A percentile compares a stretch with the other conserved stretches of the same genome.
Evolutionary conservation across 306 rosid genomes (phyloP).

Genomic region (Echinosophora koreensis): DNA sequence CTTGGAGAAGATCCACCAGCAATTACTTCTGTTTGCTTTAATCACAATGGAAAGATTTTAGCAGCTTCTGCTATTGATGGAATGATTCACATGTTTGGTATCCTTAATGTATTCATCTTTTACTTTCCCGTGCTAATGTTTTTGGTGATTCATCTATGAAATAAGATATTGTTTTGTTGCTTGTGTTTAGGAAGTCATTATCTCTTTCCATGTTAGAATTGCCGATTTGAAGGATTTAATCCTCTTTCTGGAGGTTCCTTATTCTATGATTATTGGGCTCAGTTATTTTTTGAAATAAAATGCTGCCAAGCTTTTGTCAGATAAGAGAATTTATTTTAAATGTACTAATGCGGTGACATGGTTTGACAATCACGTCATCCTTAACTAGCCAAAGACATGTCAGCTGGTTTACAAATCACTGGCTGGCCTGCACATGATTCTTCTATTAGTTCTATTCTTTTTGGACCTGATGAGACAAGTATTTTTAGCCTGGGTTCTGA

Average conservation of each 20-base stretch:
- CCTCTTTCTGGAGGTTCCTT: slow-evolving; percentile 35
- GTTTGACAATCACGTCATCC: slow-evolving; percentile 46
- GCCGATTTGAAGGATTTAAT: slow-evolving; percentile 26
- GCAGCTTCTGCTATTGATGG: slow-evolving; percentile 97
- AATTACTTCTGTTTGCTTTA: slow-evolving; percentile 92
- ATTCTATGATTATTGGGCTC: background rate
- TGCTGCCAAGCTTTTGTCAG: slow-evolving; percentile 9
- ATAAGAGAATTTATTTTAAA: slow-evolving; percentile 6
- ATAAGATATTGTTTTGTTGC: background rate
- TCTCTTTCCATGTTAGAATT: background rate
- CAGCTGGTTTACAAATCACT: slow-evolving; percentile 93
- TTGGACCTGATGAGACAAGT: slow-evolving; percentile 98
- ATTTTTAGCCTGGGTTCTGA: slow-evolving; percentile 93
- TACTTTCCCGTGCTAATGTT: slow-evolving; percentile 15
- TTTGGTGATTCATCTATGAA: slow-evolving; percentile 1
- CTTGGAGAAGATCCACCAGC: slow-evolving; percentile 99
- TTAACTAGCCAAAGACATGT: slow-evolving; percentile 87
- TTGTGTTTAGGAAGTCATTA: slow-evolving; percentile 28
- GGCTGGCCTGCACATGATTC: slow-evolving; percentile 99
- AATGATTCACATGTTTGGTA: slow-evolving; percentile 99
- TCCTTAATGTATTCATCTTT: slow-evolving; percentile 62
- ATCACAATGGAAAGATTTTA: slow-evolving; percentile 95
- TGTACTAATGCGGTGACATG: slow-evolving; percentile 8
- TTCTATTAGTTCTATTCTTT: slow-evolving; percentile 88
- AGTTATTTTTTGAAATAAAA: slow-evolving; percentile 27